Base-by-base conservation (phyloP, 1,284 basidiomycete genomes). In the Ceratobasidium sp. region DNA sequence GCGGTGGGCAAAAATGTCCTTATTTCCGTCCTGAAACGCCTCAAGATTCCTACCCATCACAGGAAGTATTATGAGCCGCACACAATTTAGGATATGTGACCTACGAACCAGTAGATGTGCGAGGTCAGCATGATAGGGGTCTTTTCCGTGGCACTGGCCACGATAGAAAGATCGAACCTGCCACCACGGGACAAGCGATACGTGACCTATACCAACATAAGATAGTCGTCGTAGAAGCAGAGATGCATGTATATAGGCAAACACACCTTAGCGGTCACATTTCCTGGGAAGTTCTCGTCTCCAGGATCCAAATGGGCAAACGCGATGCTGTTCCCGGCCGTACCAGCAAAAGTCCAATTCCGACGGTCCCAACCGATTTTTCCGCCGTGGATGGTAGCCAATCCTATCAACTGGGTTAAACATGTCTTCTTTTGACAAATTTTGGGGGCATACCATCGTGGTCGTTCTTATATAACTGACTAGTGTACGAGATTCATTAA, bases 91-190 rank as follows among this genome's bases (percentile, higher is more conserved):
- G 17, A 43, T 19, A 19, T n/a, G n/a, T 34, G 22, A 43, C n/a
- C 37, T 86, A 87, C 76, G n/a, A 3, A 80, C 80, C 80, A 82
- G 65, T 81, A 82, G 13, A 79, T 78, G 76, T 82, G 82, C 22
- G 77, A 79, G 6, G 81, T 89, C 19, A 89, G 81, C 88, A 90
- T 89, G 76, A 90, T 88, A 0, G 89, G 89, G 0, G 89, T 90
- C 83, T 86, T 82, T 79, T 87, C 82, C 0, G 87, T 86, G 0
- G 88, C 87, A 6, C 81, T 84, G 0, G 89, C 89, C 64, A 84
- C 82, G 32, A 90, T 82, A 0, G 81, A 82, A 0, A 87, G 88
- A 61, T 85, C 83, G 54, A 88, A 82, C 5, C 85, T 82, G 6
- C 86, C 87, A 1, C 86, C 86, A 66, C 87, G 85, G 57, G 82